These are phyloP conservation scores for Fusarium nurragi DNA, from an alignment of 2,329 filamentous ascomycete genomes.

Conservation along the genomic window DNA sequence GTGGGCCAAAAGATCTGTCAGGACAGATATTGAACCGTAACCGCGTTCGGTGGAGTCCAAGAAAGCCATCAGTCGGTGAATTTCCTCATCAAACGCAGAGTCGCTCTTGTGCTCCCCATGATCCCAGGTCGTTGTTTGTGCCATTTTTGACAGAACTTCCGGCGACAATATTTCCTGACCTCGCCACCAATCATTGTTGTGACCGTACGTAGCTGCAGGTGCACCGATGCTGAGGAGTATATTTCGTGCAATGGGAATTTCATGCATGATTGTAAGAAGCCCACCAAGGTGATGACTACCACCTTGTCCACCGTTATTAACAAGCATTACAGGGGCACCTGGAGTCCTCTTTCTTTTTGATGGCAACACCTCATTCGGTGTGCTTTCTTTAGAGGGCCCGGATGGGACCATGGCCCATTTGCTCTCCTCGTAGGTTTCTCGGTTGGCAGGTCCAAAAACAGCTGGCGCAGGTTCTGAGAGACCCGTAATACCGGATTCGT, in stretches of 20 bases:
- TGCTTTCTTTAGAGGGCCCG: conserved; percentile 40
- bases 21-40: conserved; percentile 64
- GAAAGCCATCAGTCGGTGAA: conserved; percentile 71
- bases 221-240: conserved; percentile 58
- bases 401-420: conserved; percentile 69
- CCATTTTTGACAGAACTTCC: conserved; percentile 49
- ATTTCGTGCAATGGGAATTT: conserved; percentile 68
- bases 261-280: conserved; percentile 67
- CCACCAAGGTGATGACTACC: conserved; percentile 59
- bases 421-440: conserved; percentile 62
- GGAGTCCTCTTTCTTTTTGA: conserved; percentile 55
- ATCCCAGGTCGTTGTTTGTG: conserved; percentile 46
- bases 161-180: conserved; percentile 61
- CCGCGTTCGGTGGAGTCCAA: conserved; percentile 68
- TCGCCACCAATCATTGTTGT: conserved; percentile 69
- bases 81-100: conserved; percentile 59
- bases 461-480: conserved; percentile 53
- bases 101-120: conserved; percentile 38
- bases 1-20: conserved; percentile 52
- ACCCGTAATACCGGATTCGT: conserved; percentile 62
- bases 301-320: conserved; percentile 48
- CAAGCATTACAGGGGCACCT: conserved; percentile 62
- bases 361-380: conserved; percentile 45
- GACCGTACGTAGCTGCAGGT: conserved; percentile 60
- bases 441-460: conserved; percentile 68